Base-by-base conservation (phyloP, 192 early-diverging fungal species). In the Entrophospora sp. region DNA sequence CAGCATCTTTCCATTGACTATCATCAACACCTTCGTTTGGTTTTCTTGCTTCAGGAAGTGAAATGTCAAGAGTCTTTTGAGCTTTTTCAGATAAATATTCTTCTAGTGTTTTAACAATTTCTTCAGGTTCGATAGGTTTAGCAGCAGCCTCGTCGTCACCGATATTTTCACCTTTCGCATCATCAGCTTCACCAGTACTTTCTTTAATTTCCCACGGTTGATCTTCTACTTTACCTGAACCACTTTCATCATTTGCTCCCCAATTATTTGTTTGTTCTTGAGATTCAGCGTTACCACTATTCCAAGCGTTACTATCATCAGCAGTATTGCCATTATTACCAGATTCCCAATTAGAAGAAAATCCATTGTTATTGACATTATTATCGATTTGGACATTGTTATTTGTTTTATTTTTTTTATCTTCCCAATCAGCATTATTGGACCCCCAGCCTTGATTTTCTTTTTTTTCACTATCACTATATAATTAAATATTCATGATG, bases 1-100 rank as follows among this genome's bases (percentile, higher is more conserved):
- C 84, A 56, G 81, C 74, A 62, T 81, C 80, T 86, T 93, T 92
- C 83, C 90, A 91, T 76, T 92, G 81, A 63, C 76, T 72, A 45
- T 91, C 83, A 67, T 94, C 93, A 30, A 83, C 81, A 46, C 87
- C 93, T 71, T 95, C 91, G 78, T 96, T 96, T 71, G 93, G 84
- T 73, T 89, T 84, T 69, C 95, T 86, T 37, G 84, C 73, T 24
- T 77, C 70, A 10, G 81, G 83, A 43, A 82, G 80, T 58, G 80
- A 68, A 35, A 84, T 77, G 53, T 84, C 75, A 24, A 81, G 49
- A 49, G 73, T 68, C 75, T 87, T 89, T 64, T 73, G 71, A 40
- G 82, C 84, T 77, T 79, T 79, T 71, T 88, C 88, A 40, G 88
- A 86, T 36, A 88, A 70, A 81, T 87, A 98, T 62, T 98, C 87